These are phyloP conservation scores for Guyanaporus albipodus DNA, from an alignment of 768 basidiomycete species.

Conservation along the genomic window DNA sequence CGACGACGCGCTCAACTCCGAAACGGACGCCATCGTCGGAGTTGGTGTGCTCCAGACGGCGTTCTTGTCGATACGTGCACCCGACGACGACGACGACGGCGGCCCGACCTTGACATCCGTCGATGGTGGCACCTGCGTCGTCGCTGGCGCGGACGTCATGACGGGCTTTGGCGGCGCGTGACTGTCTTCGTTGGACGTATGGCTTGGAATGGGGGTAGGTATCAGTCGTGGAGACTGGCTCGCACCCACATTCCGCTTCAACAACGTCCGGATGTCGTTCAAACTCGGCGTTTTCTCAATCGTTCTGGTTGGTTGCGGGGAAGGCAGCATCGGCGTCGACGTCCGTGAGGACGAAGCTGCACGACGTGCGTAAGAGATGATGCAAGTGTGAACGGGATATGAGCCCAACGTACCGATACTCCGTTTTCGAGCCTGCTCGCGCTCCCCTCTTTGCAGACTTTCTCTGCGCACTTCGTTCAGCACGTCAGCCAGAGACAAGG, in stretches of 20 bases:
- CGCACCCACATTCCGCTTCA: constrained; percentile 6
- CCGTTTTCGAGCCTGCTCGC: neutral
- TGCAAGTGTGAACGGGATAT: neutral
- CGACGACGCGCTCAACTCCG: neutral
- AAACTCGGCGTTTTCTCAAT: constrained; percentile 14
- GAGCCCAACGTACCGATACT: neutral
- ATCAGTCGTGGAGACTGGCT: neutral
- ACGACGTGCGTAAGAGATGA: neutral
- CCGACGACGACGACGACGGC: neutral
- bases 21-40: neutral
- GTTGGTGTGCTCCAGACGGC: neutral
- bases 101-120: neutral
- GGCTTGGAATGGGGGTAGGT: no score
- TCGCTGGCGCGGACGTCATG: neutral
- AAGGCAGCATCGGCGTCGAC: neutral
- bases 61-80: neutral
- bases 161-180: neutral
- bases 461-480: constrained; percentile 21
- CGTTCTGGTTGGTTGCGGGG: neutral
- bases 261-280: constrained; percentile 13
- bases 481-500: constrained; percentile 18
- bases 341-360: neutral
- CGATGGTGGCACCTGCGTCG: neutral
- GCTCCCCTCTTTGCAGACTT: constrained; percentile 1
- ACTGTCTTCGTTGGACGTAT: neutral